phyloP scores from a whole-genome alignment of 2,329 filamentous ascomycete genomes.

The Neofusicoccum parvum region DNA sequence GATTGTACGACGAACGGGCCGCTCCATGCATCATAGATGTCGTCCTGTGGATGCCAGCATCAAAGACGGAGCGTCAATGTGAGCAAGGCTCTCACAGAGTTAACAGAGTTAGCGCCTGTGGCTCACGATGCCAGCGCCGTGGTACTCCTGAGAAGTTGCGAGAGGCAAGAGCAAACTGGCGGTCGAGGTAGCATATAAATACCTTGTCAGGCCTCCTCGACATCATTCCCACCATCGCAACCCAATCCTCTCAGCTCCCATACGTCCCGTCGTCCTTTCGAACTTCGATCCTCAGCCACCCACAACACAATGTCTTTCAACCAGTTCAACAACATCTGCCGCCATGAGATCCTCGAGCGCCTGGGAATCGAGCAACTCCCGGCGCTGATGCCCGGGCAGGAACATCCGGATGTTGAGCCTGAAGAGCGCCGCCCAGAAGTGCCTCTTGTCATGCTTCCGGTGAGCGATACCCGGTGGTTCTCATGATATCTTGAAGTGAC shows the following conservation, averaged over 20 bases:
- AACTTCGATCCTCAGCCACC: background rate
- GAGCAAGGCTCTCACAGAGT: slow-evolving; percentile 10
- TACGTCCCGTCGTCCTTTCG: background rate
- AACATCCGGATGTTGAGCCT: slow-evolving; percentile 8
- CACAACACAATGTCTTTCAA: slow-evolving; percentile 22
- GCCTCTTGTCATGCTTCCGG: slow-evolving; percentile 38
- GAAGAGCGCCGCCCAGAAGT: slow-evolving; percentile 25
- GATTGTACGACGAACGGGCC: slow-evolving; percentile 19
- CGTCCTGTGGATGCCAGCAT: slow-evolving; percentile 10
- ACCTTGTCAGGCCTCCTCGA: slow-evolving; percentile 5
- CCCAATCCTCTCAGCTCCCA: background rate
- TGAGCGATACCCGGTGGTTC: slow-evolving; percentile 24
- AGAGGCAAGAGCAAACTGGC: slow-evolving; percentile 8
- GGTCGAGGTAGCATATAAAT: slow-evolving; percentile 18
- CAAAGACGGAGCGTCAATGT: slow-evolving; percentile 9
- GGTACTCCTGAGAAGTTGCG: background rate
- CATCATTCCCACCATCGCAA: slow-evolving; percentile 1
- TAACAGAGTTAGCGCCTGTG: slow-evolving; percentile 28
- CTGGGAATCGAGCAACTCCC: slow-evolving; percentile 23
- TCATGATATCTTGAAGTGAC: background rate
- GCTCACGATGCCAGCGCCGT: slow-evolving; percentile 52
- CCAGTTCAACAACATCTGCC: slow-evolving; percentile 21
- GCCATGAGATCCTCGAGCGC: slow-evolving; percentile 21
- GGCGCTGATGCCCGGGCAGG: slow-evolving; percentile 12
- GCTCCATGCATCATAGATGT: slow-evolving; percentile 18